Evolutionary conservation across 768 basidiomycete species (phyloP), one percentile per base, ranked within the genome.

Genomic region (Kwoniella botswanensis): DNA sequence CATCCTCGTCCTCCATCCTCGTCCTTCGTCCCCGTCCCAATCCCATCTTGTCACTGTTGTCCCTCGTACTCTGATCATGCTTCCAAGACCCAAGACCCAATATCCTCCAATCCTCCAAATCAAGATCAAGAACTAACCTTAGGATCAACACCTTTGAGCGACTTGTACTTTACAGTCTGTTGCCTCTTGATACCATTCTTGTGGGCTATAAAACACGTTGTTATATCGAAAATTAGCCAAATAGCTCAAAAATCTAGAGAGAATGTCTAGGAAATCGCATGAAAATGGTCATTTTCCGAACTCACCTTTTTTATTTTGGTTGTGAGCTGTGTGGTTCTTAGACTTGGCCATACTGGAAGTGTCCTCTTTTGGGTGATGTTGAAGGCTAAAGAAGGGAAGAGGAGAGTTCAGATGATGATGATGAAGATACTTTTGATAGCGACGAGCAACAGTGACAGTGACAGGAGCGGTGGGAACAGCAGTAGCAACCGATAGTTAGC

Each of bases 341-440:
- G 96, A 98, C 87, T 98, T 97, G 88, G 94, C 90, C 94, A 97
- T 98, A 77, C 83, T 78, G 79, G n/a, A n/a, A n/a, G n/a, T n/a
- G n/a, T n/a, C 26, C 63, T 56, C 46, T 42, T 58, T 22, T 13
- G 56, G 13, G 50, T 46, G 61, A 22, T 70, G 22, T 18, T 64
- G 64, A 63, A 70, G 43, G 68, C 63, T 44, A 63, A 43, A 63
- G 21, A 46, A 63, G 50, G 35, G 42, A 18, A n/a, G 50, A 50
- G 12, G 58, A 35, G 26, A 12, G 13, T 2, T 41, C 4, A 35
- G 12, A 58, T 58, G 65, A 67, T 43, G 44, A 58, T 15, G 43
- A 58, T 67, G 41, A 52, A 64, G 50, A 52, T 22, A 55, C 54
- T 43, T 26, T 60, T 60, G 59, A 60, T 58, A 58, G 57, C 57